These are phyloP conservation scores for Scheffersomyces illinoinensis DNA, from an alignment of 1,139 yeast species.

Conservation along the genomic window DNA sequence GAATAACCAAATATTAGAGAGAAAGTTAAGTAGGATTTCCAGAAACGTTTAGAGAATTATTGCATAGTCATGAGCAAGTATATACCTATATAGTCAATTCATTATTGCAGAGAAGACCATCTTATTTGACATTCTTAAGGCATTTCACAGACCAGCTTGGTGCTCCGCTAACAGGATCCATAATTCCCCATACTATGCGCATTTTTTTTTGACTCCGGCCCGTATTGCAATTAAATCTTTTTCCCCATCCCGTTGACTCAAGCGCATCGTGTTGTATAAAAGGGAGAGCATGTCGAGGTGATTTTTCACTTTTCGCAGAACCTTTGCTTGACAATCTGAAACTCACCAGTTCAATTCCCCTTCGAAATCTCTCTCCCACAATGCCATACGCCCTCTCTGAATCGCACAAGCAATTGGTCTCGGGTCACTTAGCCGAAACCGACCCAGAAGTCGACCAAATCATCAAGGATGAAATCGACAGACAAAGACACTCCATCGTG, in stretches of 20 bases:
- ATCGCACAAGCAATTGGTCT: conserved; percentile 64
- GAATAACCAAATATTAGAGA: background rate
- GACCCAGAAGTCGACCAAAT: conserved; percentile 85
- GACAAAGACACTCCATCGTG: conserved; percentile 94
- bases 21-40: background rate
- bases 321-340: background rate
- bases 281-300: background rate
- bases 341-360: background rate
- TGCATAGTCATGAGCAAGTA: no score
- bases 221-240: background rate
- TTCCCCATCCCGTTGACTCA: conserved; percentile 5
- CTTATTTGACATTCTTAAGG: background rate
- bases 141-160: background rate
- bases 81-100: no score
- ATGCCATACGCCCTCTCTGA: conserved; percentile 66
- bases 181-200: background rate
- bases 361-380: background rate
- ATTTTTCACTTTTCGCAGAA: background rate
- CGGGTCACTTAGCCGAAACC: conserved; percentile 67
- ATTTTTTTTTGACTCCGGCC: background rate
- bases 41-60: no score
- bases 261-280: background rate
- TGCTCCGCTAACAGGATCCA: background rate
- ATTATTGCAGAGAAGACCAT: no score
- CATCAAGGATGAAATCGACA: conserved; percentile 82